Base-by-base conservation (phyloP, 306 rosid species). In the Gynostemma pentaphyllum region DNA sequence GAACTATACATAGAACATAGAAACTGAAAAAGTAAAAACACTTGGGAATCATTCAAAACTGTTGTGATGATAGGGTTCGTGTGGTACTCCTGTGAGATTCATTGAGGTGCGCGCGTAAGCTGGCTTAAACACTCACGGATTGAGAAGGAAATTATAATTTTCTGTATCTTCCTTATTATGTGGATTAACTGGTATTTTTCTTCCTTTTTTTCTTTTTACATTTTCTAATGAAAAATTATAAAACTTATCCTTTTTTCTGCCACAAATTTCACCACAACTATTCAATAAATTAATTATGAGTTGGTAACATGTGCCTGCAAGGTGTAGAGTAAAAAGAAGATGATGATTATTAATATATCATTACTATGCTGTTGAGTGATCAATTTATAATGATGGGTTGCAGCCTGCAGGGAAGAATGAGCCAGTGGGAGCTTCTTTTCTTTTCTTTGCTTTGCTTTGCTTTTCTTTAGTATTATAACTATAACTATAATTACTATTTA, bases 291-390 rank as follows among this genome's bases (percentile, higher is more conserved):
- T 22, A 41, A 62, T 62, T 45, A 71, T 68, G 84, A 80, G 78
- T 60, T 70, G 79, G 76, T 62, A 70, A 85, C 79, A 78, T 79
- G 87, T 80, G 82, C 23, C 84, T 75, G 86, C 79, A 78, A 71
- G 55, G 60, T 34, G 32, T 23, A 67, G 39, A 82, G 15, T 23
- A 47, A 67, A 79, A 36, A 76, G 83, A 82, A 80, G 95, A 83
- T 70, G 89, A 77, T 83, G 91, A 89, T 89, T 74, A 89, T 89
- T 83, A 86, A 69, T 81, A 55, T 73, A 86, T 89, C 61, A 86
- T 89, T 87, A 86, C 77, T 16, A 59, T 72, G 86, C 44, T 75
- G 80, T 79, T 79, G 83, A 85, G 78, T 81, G 83, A 83, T 83
- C 78, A 81, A 81, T 74, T 29, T 39, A 36, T 34, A 46, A 80